phyloP scores from a whole-genome alignment of 352 stramenopile species.

The Phytophthora palmivora region DNA sequence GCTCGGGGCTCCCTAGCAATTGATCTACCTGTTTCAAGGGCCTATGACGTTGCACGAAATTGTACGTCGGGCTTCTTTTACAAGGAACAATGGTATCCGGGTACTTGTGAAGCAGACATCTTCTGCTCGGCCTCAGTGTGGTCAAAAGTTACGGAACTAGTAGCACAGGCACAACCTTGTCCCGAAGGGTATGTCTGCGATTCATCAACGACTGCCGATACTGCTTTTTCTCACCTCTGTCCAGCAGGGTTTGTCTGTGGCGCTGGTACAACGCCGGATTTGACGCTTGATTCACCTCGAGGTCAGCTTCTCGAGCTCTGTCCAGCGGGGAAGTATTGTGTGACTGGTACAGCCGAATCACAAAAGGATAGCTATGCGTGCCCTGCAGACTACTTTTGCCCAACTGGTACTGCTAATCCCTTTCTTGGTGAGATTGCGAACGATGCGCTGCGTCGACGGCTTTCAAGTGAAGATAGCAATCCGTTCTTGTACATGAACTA shows the following conservation, averaged over 20 bases:
- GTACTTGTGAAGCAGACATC: slow-evolving; percentile 96
- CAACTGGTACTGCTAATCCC: slow-evolving; percentile 92
- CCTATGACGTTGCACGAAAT: slow-evolving; percentile 91
- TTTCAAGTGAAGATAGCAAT: slow-evolving; percentile 70
- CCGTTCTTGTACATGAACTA: slow-evolving; percentile 77
- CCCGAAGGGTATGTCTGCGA: slow-evolving; percentile 96
- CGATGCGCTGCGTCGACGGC: slow-evolving; percentile 85
- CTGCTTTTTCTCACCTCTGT: slow-evolving; percentile 80
- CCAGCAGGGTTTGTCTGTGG: slow-evolving; percentile 94
- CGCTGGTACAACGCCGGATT: slow-evolving; percentile 94
- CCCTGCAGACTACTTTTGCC: slow-evolving; percentile 95
- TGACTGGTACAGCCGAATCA: slow-evolving; percentile 84
- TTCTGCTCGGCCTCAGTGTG: slow-evolving; percentile 82
- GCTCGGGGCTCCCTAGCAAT: slow-evolving; percentile 88
- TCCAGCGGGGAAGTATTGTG: slow-evolving; percentile 90
- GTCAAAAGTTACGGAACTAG: slow-evolving; percentile 36
- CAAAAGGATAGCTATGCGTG: slow-evolving; percentile 85
- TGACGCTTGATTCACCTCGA: slow-evolving; percentile 85
- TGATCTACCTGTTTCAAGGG: slow-evolving; percentile 81
- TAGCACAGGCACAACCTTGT: slow-evolving; percentile 92
- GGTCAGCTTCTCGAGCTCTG: slow-evolving; percentile 92
- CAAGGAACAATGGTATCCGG: slow-evolving; percentile 93
- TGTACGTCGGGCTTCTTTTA: slow-evolving; percentile 94
- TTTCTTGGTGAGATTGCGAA: slow-evolving; percentile 89
- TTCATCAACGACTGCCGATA: slow-evolving; percentile 86